Base-by-base conservation (phyloP, 306 rosid species). In the Mimosa bimucronata region DNA sequence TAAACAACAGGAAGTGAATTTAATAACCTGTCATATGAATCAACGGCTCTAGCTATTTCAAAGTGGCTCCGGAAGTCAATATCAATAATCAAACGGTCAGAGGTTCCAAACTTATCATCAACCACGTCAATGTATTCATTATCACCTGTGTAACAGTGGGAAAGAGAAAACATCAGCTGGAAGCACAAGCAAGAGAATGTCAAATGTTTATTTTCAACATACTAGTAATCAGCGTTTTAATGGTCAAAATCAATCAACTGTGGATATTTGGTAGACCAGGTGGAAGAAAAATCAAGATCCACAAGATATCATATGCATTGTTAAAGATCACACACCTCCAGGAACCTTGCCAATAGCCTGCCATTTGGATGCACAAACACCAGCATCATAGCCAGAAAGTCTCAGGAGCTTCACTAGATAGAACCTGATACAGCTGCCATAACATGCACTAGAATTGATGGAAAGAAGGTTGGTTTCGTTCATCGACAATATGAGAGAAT, bases 1-100 rank as follows among this genome's bases (percentile, higher is more conserved):
- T 90, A 96, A 65, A 89, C 86, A 62, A 87, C 92, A 0, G 99
- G 99, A 79, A 96, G 94, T 0, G 94, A 93, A 31, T 91, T 88
- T 87, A 96, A 82, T 87, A 96, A 87, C 79, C 88, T 87, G 71
- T 87, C 91, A 13, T 96, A 96, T 4, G 97, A 90, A 58, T 89
- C 94, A 23, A 96, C 98, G 52, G 99, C 99, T 88, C 97, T 89
- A 52, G 99, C 98, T 80, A 96, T 96, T 80, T 96, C 99, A 85
- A 96, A 96, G 87, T 96, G 99, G 88, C 99, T 96, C 60, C 88
- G 85, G 75, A 93, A 96, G 83, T 96, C 99, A 1, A 96, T 86
- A 67, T 96, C 99, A 29, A 96, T 68, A 67, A 95, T 87, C 86
- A 95, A 72, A 34, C 97, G 92, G 83, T 95, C 98, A 10, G 89